Base-by-base conservation (phyloP, 345 rosid genomes). In the Aurinia saxatilis region DNA sequence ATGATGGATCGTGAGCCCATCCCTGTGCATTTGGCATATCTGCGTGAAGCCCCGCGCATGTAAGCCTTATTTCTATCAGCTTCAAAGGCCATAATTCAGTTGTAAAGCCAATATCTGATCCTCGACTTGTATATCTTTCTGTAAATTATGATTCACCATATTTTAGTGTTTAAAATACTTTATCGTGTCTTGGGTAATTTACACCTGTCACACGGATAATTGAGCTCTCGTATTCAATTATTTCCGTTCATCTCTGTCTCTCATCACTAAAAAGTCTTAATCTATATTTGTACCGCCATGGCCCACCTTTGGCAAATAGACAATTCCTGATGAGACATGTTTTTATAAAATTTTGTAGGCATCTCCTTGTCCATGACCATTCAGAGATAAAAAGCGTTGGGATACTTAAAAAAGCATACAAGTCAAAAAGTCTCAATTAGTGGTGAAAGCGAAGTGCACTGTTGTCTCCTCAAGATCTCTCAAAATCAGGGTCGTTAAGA, bases 1-100 rank as follows among this genome's bases (percentile, higher is more conserved):
- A 82, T 90, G 82, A 93, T 87, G 91, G 99, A 90, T 80, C 82
- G 90, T 41, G 88, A 93, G 71, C 63, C n/a, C n/a, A n/a, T n/a
- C n/a, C n/a, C 78, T 6, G 88, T 87, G 66, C 99, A 89, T 76
- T 81, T 86, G 95, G 86, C 82, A 72, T 92, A 89, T 69, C 80
- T 92, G 48, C 77, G 65, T 1, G 86, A 90, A 67, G 80, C 96
- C 4, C 73, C 82, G 17, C 73, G 82, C 73, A 82, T 87, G 99
- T 90, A 80, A 81, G 99, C 80, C 68, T 27, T 74, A 58, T 60
- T 62, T 50, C n/a, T n/a, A n/a, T n/a, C n/a, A n/a, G n/a, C n/a
- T n/a, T n/a, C n/a, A n/a, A n/a, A n/a, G n/a, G n/a, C n/a, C n/a
- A n/a, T n/a, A n/a, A n/a, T n/a, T n/a, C n/a, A n/a, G n/a, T n/a